Conservation (phyloP, 2,329 filamentous ascomycete genomes). For the Plenodomus lindquistii region DNA sequence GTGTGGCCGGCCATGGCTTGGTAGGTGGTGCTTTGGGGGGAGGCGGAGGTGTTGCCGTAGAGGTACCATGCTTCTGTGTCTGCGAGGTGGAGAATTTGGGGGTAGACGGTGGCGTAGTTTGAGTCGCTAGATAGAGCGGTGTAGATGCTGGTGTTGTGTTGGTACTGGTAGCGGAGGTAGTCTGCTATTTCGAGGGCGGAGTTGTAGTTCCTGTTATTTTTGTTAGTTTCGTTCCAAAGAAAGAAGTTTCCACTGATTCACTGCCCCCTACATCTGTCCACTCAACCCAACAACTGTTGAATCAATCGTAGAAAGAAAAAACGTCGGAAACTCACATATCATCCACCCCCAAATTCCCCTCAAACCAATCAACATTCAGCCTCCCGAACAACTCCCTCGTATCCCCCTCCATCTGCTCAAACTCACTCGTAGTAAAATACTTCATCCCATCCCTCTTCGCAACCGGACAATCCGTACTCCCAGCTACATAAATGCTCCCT, state of each 20-base stretch:
- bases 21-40: constrained; percentile 16
- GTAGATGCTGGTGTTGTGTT: constrained; percentile 55
- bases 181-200: constrained; percentile 61
- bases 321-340: constrained; percentile 23
- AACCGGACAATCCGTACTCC: constrained; percentile 50
- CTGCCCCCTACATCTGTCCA: too few species aligned
- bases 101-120: constrained; percentile 23
- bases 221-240: constrained; percentile 3
- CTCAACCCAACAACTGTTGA: constrained; percentile 4
- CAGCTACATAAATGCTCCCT: constrained; percentile 55
- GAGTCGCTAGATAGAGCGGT: constrained; percentile 37
- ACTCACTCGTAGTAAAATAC: constrained; percentile 50
- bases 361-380: constrained; percentile 50
- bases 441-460: constrained; percentile 43
- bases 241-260: too few species aligned
- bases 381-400: constrained; percentile 51
- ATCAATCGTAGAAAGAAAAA: background rate
- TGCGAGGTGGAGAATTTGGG: constrained; percentile 49
- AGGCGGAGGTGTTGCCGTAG: constrained; percentile 48
- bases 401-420: constrained; percentile 44
- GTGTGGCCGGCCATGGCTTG: constrained; percentile 39
- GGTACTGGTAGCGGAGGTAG: constrained; percentile 58
- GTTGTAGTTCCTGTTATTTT: constrained; percentile 48
- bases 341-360: constrained; percentile 44
- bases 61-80: constrained; percentile 52